Base-by-base conservation (phyloP, 2,329 filamentous ascomycete species). In the Neocucurbitaria cava region DNA sequence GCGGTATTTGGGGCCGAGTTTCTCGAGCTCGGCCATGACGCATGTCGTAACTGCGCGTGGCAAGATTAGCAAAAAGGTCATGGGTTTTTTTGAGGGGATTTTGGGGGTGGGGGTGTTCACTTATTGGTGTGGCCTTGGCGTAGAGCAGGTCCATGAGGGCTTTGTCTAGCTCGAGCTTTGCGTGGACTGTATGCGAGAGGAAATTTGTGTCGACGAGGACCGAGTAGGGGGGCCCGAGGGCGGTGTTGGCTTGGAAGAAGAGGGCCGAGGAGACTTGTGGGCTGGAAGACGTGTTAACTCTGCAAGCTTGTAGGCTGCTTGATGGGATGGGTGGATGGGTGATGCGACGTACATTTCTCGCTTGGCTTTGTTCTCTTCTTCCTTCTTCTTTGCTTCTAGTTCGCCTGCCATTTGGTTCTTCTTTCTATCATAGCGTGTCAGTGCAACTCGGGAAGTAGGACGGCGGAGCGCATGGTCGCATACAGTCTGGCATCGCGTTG, bases 131-230 rank as follows among this genome's bases (percentile, higher is more conserved):
- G 74, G 91, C 95, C 69, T 96, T 96, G 17, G 94, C 94, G 74
- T 93, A 96, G 4, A 99, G 83, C 49, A 91, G 90, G 75, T 97
- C 92, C 91, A 97, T 96, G 81, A 97, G 91, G 3, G 89, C 88
- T 56, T 94, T 89, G 18, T 96, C 83, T 11, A 98, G 81, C 30
- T 93, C 91, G 18, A 98, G 85, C 79, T 99, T 98, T 64, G 89
- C 87, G 76, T 93, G 90, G 1, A 98, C 91, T 0, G 92, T 95
- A 77, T 96, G 92, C 9, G 72, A 71, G 58, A 73, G 70, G 58
- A 74, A 73, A 46, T 76, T 74, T 20, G 74, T 72, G 47, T 74
- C 71, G 15, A 72, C 62, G 56, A 96, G 85, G 52, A 94, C 85
- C 45, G 80, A 83, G 80, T 96, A 96, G 1, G 92, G 92, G 3